Evolutionary conservation across 116 monocot genomes (phyloP), one percentile per base, ranked within the genome.

Genomic region (Dioscorea cayenensis): DNA sequence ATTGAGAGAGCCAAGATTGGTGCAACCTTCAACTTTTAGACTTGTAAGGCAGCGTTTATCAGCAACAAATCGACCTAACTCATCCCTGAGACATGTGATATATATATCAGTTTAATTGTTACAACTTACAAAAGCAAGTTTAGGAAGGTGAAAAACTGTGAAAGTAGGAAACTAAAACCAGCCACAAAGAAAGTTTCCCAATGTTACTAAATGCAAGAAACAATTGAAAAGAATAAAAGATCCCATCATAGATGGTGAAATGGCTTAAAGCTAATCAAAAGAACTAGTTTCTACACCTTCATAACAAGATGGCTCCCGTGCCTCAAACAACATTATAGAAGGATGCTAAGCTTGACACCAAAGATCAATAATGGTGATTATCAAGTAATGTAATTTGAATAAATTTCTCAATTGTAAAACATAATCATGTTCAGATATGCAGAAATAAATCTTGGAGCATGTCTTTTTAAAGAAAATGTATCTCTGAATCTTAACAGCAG

Each of bases 21-120:
- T 78, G 70, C 99, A 99, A 9, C 91, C 89, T 76, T 94, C 87
- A 37, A 94, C 76, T 79, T 86, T 90, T 74, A 99, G 81, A 48
- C 69, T 81, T 28, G 87, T 82, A 58, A 99, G 94, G 63, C 65
- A 78, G 6, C 90, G 77, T 63, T 87, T 99, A 66, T 99, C 99
- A 36, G 89, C 75, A 72, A 99, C 83, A 87, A 99, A 99, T 22
- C 84, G 90, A 51, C 81, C 69, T 75, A 99, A 82, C 51, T 91
- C 99, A 73, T 88, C 89, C 72, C 99, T 99, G 60, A 36, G 75
- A 25, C 5, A 60, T 23, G 16, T 27, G 70, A 73, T 7, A 55
- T 6, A 55, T 6, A 55, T 13, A n/a, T 18, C n/a, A 55, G 19
- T 55, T n/a, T n/a, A 5, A 55, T 16, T 5, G 3, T 14, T 18